Base-by-base conservation (phyloP, 176 grass and related monocot species). In the Cenchrus americanus region DNA sequence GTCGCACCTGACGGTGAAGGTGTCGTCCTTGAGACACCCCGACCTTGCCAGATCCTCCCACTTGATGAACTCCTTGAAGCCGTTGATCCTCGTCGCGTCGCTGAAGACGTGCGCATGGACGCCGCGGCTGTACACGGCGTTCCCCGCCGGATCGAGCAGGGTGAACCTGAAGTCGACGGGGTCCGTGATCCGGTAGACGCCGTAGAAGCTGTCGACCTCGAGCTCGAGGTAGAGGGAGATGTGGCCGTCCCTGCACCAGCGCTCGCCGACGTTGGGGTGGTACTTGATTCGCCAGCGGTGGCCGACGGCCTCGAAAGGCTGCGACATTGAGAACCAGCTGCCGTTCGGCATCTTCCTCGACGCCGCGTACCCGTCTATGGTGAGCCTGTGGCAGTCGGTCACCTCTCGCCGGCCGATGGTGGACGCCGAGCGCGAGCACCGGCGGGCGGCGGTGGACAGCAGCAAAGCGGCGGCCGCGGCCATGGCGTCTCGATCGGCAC, bases 181-280 rank as follows among this genome's bases (percentile, higher is more conserved):
- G 30, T 57, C 30, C 1, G 21, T 21, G 73, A 5, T 4, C 18
- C 52, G 18, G 46, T 4, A 2, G 18, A 4, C 7, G 48, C 2
- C 24, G 15, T 13, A 26, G 49, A 32, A 52, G 50, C 3, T 5
- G 50, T 52, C 50, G 50, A 52, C 50, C 50, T 52, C 48, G 14
- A 50, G 48, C 24, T 74, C 51, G 71, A 52, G 71, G 71, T 53
- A 53, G 48, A 76, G 19, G 52, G 32, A 40, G 30, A 76, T n/a
- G 51, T 17, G 19, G 49, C 44, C 48, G 24, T 3, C 21, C 21
- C 21, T 9, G 18, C 49, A 43, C 6, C 18, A 22, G 55, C 21
- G 8, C 8, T 21, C 5, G 8, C 5, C 5, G 73, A 30, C 18
- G 24, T 8, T 53, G 52, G 54, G 40, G 66, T 43, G 18, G 66